Percentiles rank a stretch among this genome's conserved stretches.
phyloP scores from a whole-genome alignment of 129 eudicot species.

The Pseudognaphalium luteoalbum region DNA sequence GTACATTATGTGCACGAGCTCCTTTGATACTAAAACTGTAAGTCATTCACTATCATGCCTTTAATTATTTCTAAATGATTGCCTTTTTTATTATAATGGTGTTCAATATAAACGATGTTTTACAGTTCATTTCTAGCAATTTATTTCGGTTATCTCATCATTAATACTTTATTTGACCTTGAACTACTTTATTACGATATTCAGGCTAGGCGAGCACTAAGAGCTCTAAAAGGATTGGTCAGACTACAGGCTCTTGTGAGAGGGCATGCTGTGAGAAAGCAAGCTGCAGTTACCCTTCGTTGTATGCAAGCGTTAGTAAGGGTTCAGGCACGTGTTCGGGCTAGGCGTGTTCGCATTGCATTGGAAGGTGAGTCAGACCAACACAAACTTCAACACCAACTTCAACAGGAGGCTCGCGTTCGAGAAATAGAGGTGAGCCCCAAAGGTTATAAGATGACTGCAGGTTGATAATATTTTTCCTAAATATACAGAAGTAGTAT shows the following conservation, averaged over 20 bases:
- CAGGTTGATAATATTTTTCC: background rate
- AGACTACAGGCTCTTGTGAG: conserved; percentile 95
- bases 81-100: background rate
- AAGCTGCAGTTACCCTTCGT: conserved; percentile 92
- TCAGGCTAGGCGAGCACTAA: conserved; percentile 90
- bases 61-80: background rate
- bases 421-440: conserved; percentile 74
- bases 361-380: conserved; percentile 68
- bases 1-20: background rate
- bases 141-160: background rate
- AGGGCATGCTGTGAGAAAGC: conserved; percentile 97
- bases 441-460: background rate
- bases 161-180: conserved; percentile 10
- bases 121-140: background rate
- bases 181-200: conserved; percentile 23
- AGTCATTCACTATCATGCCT: background rate
- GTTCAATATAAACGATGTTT: background rate
- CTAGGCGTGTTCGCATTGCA: conserved; percentile 82
- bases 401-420: conserved; percentile 78
- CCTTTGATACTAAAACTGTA: conserved; percentile 9
- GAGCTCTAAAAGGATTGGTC: conserved; percentile 88
- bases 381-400: conserved; percentile 75
- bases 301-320: conserved; percentile 98
- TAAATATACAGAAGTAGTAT: background rate
- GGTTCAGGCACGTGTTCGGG: conserved; percentile 98